Evolutionary conservation across 352 stramenopile genomes (phyloP), one percentile per base, ranked within the genome.

Genomic region (Vaucheria bursata): DNA sequence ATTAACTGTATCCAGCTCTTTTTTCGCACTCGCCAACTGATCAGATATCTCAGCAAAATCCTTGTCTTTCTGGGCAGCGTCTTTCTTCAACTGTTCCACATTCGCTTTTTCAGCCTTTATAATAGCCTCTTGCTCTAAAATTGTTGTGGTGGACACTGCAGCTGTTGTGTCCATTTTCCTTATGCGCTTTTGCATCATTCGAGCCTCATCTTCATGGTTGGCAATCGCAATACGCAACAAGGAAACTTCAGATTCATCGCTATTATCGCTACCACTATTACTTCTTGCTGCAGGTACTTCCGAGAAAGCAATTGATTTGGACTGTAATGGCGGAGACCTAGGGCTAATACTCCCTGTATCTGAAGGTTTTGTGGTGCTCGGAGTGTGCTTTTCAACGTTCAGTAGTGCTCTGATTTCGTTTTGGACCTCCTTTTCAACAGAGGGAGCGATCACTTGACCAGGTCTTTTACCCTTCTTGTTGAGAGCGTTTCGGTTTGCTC

Each of bases 381-480:
- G 12, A 25, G 45, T 25, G 45, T 12, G 12, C 12, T 12, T 25
- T 18, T 12, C 45, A 25, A 25, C 45, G 31, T 64, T 71, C 31
- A 79, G 76, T 71, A 81, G 77, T n/a, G 49, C 34, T 53, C 75
- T 74, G 45, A 81, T 81, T 25, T 53, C 37, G 18, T 75, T 59
- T 33, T 79, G 70, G 6, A 73, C 69, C 0, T 65, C 45, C 1
- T 74, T 45, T 6, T 81, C 76, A 12, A 75, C 76, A 0, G 29
- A 37, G 1, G 76, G 50, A 32, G 67, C 71, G 76, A 81, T 78
- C 0, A 81, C 40, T 25, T 81, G 70, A 5, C 76, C 76, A 12
- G 76, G 76, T 40, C 78, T 81, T 59, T 71, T 68, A 53, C 76
- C 76, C 35, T 81, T 81, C 25, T 81, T 81, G 29, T 81, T 81